Evolutionary conservation across 495 filamentous ascomycete species (phyloP).

Genomic region (Aspergillus ellipticus): DNA sequence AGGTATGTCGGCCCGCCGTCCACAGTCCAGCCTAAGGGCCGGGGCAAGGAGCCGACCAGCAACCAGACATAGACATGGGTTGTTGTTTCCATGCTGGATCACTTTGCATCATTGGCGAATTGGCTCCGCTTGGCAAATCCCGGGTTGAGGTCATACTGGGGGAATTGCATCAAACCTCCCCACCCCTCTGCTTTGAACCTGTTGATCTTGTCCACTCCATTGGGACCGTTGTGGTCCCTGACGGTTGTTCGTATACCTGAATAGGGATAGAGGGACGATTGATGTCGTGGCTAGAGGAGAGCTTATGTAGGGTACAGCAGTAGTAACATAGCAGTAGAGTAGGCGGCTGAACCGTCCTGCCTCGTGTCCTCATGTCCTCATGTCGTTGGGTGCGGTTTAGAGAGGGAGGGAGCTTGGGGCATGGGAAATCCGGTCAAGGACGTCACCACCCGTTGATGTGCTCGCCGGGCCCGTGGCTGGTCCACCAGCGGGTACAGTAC

Average conservation of each 20-base stretch:
- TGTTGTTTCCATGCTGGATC: not conserved
- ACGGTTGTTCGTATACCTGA: conserved; percentile 4
- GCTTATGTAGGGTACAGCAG: too few species aligned
- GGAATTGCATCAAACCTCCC: not conserved
- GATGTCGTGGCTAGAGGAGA: not conserved
- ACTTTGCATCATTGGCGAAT: not conserved
- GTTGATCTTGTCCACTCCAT: not conserved
- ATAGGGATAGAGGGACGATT: not conserved
- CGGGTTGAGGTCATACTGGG: conserved; percentile 2
- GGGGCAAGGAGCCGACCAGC: too few species aligned
- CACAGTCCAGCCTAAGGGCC: not conserved
- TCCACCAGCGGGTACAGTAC: not conserved
- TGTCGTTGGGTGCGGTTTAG: not conserved
- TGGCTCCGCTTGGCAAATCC: not conserved
- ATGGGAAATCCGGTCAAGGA: conserved; percentile 17
- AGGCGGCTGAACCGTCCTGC: too few species aligned
- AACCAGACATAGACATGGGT: not conserved
- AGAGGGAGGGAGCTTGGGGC: not conserved
- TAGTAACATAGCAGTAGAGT: too few species aligned
- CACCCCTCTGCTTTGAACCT: not conserved
- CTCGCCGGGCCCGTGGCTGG: not conserved
- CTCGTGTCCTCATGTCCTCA: too few species aligned
- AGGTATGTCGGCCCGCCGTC: not conserved
- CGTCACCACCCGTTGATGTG: conserved; percentile 24
- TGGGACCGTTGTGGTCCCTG: not conserved